phyloP scores from a whole-genome alignment of 805 yeast genomes.

The Zygoascus biomembranicola region DNA sequence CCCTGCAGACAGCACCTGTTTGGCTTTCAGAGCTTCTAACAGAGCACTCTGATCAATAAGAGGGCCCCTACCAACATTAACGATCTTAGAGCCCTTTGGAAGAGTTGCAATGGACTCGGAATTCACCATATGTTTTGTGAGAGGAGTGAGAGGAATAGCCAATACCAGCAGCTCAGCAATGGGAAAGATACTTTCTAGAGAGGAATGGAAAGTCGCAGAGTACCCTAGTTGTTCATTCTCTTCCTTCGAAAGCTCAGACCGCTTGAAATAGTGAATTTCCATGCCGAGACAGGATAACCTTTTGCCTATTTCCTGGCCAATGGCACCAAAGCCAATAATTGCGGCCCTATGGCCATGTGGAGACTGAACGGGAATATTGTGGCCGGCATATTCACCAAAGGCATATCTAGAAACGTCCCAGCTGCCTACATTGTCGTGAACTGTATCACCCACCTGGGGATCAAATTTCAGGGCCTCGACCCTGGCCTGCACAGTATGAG shows the following conservation, averaged over 20 bases:
- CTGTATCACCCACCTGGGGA: slow-evolving; percentile 6
- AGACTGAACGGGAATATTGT: slow-evolving; percentile 36
- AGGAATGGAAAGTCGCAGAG: slow-evolving; percentile 36
- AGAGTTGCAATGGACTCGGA: slow-evolving; percentile 38
- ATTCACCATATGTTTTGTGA: slow-evolving; percentile 50
- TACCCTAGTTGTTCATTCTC: slow-evolving; percentile 36
- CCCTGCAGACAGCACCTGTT: slow-evolving; percentile 58
- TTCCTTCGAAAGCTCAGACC: slow-evolving; percentile 36
- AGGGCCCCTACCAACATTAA: slow-evolving; percentile 70
- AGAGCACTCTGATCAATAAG: slow-evolving; percentile 62
- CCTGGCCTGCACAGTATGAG: slow-evolving; percentile 42
- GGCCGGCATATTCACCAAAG: slow-evolving; percentile 37
- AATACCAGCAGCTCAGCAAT: slow-evolving; percentile 50
- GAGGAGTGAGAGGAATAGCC: slow-evolving; percentile 57
- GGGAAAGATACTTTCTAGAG: slow-evolving; percentile 37
- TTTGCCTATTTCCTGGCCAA: slow-evolving; percentile 57
- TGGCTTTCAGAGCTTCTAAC: slow-evolving; percentile 49
- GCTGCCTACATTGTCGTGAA: not conserved
- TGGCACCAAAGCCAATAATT: slow-evolving; percentile 68
- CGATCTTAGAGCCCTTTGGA: slow-evolving; percentile 48
- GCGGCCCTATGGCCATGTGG: slow-evolving; percentile 54
- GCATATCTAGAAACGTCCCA: slow-evolving; percentile 23
- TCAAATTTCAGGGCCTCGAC: slow-evolving; percentile 16
- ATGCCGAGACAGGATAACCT: slow-evolving; percentile 54
- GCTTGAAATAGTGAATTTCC: slow-evolving; percentile 54